Conservation (phyloP, 139 green algal species). For the Yamagishiella unicocca region DNA sequence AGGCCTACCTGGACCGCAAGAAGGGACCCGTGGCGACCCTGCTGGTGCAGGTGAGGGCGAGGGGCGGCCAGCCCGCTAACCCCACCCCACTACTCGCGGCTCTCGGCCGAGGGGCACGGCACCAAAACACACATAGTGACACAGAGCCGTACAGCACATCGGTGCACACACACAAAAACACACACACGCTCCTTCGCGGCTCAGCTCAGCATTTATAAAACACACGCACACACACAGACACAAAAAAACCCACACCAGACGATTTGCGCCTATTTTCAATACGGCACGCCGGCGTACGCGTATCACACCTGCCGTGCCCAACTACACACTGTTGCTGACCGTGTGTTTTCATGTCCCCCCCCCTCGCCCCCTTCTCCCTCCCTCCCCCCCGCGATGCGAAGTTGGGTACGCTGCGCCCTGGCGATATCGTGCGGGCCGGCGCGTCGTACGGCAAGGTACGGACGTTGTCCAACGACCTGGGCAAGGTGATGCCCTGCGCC, state of each 20-base stretch:
- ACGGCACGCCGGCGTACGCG: no score
- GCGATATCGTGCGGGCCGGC: constrained; percentile 88
- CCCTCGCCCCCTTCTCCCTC: neutral
- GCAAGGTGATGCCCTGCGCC: constrained; percentile 46
- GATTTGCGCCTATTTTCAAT: no score
- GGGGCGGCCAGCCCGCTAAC: neutral
- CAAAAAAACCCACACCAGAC: no score
- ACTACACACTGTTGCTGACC: no score
- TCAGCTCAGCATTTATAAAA: no score
- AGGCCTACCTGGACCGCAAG: constrained; percentile 92
- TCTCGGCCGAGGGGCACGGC: no score
- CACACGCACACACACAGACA: no score
- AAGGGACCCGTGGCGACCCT: constrained; percentile 88
- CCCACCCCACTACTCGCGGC: neutral
- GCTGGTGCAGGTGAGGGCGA: constrained; percentile 79
- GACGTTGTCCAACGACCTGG: constrained; percentile 74
- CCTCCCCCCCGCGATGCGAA: constrained; percentile 59
- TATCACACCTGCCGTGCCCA: no score
- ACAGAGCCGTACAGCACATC: no score
- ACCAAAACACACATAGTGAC: neutral
- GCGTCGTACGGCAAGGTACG: constrained; percentile 88
- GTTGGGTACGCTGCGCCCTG: constrained; percentile 88
- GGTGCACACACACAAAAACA: neutral
- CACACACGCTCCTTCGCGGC: no score
- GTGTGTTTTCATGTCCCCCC: no score